Evolutionary conservation across 2,329 filamentous ascomycete species (phyloP), one percentile per base, ranked within the genome.

Genomic region (Pseudovirgaria hyperparasitica): DNA sequence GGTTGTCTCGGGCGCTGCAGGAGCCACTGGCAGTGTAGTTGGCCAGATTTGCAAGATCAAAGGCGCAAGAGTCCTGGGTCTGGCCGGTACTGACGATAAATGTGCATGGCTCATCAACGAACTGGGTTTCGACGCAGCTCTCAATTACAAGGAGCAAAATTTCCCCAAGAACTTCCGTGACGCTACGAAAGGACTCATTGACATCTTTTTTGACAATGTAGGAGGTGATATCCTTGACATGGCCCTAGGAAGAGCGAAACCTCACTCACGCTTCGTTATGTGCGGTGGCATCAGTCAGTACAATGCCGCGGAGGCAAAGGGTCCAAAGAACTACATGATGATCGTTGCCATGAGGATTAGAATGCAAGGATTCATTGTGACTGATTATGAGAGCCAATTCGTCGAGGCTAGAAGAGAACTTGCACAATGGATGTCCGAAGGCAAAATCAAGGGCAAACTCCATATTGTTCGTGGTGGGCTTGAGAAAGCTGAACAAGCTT

Each of bases 1-100:
- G 2, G 77, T 86, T 6, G 76, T 87, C 0, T 79, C 72, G 6
- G 80, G 78, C 5, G 81, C 81, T 2, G 81, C 81, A 0, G 81
- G 81, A 2, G 81, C 80, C 0, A 86, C 81, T 0, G 81, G 81
- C 2, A 77, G 69, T 43, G 70, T 86, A 2, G 80, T 72, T 0
- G 79, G 77, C 1, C 81, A 87, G 55, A 82, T 86, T 38, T 77
- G 78, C 11, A 84, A 82, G 60, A 55, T 82, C 28, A 72, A 73
- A 50, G 80, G 60, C 2, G 60, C 54, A 32, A 57, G 42, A 31
- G 62, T 70, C 3, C 44, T 69, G 13, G 66, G 65, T 4, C 58
- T 70, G 31, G 61, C 65, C 1, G 64, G 66, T 2, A 55, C 55
- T 3, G 63, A 67, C 26, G 62, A 58, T 16, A 70, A 70, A 43